Evolutionary conservation across 73 alveolate species (phyloP).

Genomic region (Tetrahymena thermophila): DNA sequence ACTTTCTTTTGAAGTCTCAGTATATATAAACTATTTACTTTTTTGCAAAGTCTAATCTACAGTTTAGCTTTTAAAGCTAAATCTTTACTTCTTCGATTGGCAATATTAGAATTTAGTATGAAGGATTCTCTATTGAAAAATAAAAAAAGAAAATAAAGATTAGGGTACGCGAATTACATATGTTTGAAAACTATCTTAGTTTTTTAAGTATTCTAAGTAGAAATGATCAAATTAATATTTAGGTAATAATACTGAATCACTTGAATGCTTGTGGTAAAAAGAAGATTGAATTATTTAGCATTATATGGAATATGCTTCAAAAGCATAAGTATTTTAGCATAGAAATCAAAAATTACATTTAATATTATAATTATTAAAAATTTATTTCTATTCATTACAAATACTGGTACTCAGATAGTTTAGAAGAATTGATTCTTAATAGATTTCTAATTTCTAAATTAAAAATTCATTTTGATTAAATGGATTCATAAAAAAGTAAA

Average conservation of each 20-base stretch:
- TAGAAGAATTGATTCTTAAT: background rate
- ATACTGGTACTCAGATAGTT: background rate
- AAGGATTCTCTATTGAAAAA: background rate
- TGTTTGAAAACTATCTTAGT: background rate
- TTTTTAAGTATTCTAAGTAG: background rate
- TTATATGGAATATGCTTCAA: background rate
- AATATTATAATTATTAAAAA: background rate
- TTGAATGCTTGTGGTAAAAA: background rate
- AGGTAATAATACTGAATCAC: background rate
- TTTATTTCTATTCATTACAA: background rate
- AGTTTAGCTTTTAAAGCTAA: background rate
- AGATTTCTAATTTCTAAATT: background rate
- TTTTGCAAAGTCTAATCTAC: background rate
- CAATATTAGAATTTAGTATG: background rate
- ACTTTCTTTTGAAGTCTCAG: background rate
- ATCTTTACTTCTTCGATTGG: background rate
- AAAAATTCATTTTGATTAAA: background rate
- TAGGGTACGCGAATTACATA: background rate
- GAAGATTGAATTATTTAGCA: background rate
- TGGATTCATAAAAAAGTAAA: background rate
- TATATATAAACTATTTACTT: background rate
- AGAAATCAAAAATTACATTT: background rate
- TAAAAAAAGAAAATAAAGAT: background rate
- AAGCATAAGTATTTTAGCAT: background rate
- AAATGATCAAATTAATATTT: background rate